phyloP scores from a whole-genome alignment of 2,329 filamentous ascomycete genomes.

The Sordariomycetes sp. region DNA sequence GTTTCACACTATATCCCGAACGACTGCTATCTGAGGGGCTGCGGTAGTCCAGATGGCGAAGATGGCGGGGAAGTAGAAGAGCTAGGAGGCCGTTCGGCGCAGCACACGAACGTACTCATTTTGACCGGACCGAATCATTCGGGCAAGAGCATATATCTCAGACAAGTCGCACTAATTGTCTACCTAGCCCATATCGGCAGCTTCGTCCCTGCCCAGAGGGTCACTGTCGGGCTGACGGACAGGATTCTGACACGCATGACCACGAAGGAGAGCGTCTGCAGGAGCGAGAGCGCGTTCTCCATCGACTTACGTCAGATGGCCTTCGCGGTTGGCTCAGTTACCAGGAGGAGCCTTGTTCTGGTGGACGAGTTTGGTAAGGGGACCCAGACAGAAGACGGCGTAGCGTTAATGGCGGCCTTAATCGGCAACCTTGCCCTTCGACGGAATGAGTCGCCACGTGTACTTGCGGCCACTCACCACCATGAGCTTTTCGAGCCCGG shows the following conservation, averaged over 20 bases:
- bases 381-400: conserved; percentile 46
- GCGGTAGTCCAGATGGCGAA: conserved; percentile 7
- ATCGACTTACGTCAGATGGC: conserved; percentile 84
- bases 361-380: conserved; percentile 83
- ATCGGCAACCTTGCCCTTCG: conserved; percentile 43
- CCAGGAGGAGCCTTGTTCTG: conserved; percentile 68
- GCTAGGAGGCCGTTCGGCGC: conserved; percentile 22
- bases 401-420: conserved; percentile 46
- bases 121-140: conserved; percentile 94
- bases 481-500: conserved; percentile 63
- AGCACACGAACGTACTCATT: conserved; percentile 51
- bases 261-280: conserved; percentile 54
- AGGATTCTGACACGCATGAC: conserved; percentile 82
- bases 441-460: conserved; percentile 36
- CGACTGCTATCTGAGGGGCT: conserved; percentile 58
- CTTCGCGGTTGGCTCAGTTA: conserved; percentile 64
- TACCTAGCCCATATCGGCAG: conserved; percentile 90
- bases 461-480: conserved; percentile 53
- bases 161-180: conserved; percentile 82
- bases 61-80: conserved; percentile 11
- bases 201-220: conserved; percentile 72
- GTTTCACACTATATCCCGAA: conserved; percentile 78
- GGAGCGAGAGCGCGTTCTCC: conserved; percentile 51
- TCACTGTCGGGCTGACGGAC: conserved; percentile 78
- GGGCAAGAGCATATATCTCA: conserved; percentile 92